Percentiles rank a stretch among this genome's conserved stretches.
These are phyloP conservation scores for Botrytis cinerea DNA, from an alignment of 2,329 filamentous ascomycete genomes.

Conservation along the genomic window DNA sequence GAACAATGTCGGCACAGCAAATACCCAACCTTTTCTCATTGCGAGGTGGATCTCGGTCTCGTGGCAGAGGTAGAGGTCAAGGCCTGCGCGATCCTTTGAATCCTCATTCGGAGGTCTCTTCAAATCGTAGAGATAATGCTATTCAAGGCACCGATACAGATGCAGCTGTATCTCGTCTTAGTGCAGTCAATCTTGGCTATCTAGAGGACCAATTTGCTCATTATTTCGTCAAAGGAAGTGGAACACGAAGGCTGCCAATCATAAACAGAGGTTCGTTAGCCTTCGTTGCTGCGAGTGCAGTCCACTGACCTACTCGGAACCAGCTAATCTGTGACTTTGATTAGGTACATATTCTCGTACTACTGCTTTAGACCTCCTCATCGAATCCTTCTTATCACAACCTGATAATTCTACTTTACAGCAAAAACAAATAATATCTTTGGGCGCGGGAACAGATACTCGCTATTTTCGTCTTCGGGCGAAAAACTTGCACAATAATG, in stretches of 20 bases:
- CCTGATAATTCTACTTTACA: constrained; percentile 27
- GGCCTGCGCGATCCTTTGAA: constrained; percentile 42
- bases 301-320: background rate
- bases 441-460: constrained; percentile 93
- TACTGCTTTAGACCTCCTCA: constrained; percentile 75
- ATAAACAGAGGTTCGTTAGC: constrained; percentile 79
- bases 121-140: constrained; percentile 59
- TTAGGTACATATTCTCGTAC: constrained; percentile 92
- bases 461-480: constrained; percentile 71
- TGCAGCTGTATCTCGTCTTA: constrained; percentile 84
- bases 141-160: constrained; percentile 92
- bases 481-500: constrained; percentile 36
- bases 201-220: constrained; percentile 77
- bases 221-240: constrained; percentile 62
- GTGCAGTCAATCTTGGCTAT: constrained; percentile 84
- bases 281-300: constrained; percentile 23
- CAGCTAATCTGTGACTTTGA: constrained; percentile 12
- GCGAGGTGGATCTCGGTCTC: constrained; percentile 48
- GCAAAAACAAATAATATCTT: constrained; percentile 77
- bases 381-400: constrained; percentile 65
- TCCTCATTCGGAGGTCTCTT: constrained; percentile 14
- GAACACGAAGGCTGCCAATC: constrained; percentile 73
- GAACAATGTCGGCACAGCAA: constrained; percentile 65
- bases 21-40: constrained; percentile 77
- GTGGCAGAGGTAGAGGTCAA: constrained; percentile 48